Conservation (phyloP, 805 yeast species). For the Kodamaea sagamina region DNA sequence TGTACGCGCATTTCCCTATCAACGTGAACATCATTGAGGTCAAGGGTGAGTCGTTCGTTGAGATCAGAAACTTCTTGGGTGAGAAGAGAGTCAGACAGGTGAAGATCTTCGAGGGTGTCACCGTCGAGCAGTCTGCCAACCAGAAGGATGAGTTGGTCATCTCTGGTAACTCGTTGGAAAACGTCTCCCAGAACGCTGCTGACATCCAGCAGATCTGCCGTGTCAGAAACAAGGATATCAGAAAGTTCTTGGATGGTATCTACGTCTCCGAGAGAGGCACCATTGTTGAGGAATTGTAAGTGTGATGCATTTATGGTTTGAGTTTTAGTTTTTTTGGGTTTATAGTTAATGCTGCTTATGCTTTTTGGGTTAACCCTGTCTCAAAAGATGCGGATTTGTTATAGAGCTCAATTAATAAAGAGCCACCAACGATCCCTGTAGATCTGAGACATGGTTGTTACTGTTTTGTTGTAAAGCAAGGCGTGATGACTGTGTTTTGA, state of each 20-base stretch:
- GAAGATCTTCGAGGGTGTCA: constrained; percentile 86
- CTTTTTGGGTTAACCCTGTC: constrained; percentile 21
- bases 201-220: constrained; percentile 97
- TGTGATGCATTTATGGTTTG: constrained; percentile 14
- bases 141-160: constrained; percentile 95
- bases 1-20: constrained; percentile 99
- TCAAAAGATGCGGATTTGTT: constrained; percentile 33
- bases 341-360: constrained; percentile 31
- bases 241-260: constrained; percentile 99
- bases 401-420: constrained; percentile 45
- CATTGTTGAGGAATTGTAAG: constrained; percentile 64
- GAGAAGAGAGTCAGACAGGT: constrained; percentile 95
- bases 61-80: constrained; percentile 99
- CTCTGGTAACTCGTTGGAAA: constrained; percentile 94
- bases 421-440: constrained; percentile 48
- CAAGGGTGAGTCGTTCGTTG: constrained; percentile 74
- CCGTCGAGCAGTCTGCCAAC: constrained; percentile 73
- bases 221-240: constrained; percentile 99
- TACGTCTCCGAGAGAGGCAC: constrained; percentile 95
- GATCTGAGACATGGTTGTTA: constrained; percentile 10
- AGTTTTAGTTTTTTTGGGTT: constrained; percentile 20
- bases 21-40: constrained; percentile 88
- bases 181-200: constrained; percentile 98
- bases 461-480: not conserved
- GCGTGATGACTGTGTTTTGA: not conserved